A percentile compares a stretch with the other conserved stretches of the same genome.
phyloP scores from a whole-genome alignment of 106 monocot species.

The Dioscorea alata region DNA sequence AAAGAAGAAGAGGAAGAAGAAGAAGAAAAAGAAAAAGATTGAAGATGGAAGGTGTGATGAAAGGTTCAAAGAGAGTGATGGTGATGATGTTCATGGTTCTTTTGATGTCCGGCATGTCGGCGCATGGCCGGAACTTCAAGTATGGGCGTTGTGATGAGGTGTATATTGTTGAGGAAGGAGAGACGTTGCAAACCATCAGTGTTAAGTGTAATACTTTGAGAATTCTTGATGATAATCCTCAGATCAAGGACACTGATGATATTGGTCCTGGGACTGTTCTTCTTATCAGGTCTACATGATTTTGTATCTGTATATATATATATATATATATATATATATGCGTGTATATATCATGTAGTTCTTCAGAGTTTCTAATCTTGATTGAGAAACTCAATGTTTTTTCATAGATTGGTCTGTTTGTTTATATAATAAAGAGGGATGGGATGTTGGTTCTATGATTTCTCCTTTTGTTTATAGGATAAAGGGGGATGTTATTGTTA shows the following conservation, averaged over 20 bases:
- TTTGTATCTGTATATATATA: not conserved
- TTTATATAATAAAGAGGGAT: too few relatives aligned
- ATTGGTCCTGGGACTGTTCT: constrained; percentile 28
- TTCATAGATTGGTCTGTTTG: too few relatives aligned
- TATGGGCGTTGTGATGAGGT: constrained; percentile 13
- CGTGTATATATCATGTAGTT: not conserved
- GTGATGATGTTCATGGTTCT: not conserved
- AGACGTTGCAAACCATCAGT: constrained; percentile 30
- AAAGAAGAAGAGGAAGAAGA: too few relatives aligned
- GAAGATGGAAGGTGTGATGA: constrained; percentile 1
- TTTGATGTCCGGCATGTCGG: not conserved
- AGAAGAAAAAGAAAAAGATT: too few relatives aligned
- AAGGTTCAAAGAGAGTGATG: not conserved
- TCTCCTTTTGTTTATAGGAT: too few relatives aligned
- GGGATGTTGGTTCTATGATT: too few relatives aligned
- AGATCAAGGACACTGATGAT: constrained; percentile 23
- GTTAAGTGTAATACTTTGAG: constrained; percentile 18
- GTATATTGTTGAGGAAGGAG: constrained; percentile 24
- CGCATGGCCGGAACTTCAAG: not conserved
- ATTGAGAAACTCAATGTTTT: too few relatives aligned
- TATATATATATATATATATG: not conserved
- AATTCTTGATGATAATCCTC: constrained; percentile 23
- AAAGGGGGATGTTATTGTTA: too few relatives aligned
- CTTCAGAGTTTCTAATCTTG: not conserved
- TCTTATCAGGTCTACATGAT: not conserved